These are phyloP conservation scores for Penicillium griseofulvum DNA, from an alignment of 2,329 filamentous ascomycete species.

Conservation along the genomic window DNA sequence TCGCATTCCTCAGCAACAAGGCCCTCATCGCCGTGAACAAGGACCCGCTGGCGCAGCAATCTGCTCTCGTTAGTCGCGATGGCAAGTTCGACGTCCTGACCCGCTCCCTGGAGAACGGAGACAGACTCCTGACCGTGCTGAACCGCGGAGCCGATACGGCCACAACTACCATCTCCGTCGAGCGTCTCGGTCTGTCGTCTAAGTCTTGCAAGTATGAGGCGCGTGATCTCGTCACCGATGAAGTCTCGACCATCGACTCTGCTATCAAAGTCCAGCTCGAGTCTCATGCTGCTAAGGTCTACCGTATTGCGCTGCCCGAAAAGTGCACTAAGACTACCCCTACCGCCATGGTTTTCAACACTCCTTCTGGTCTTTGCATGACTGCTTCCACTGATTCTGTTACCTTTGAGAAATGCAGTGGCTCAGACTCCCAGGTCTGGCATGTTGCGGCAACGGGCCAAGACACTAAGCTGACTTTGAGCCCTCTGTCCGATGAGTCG, in stretches of 20 bases:
- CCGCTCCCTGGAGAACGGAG: slow-evolving; percentile 48
- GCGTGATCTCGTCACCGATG: slow-evolving; percentile 48
- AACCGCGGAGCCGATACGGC: slow-evolving; percentile 40
- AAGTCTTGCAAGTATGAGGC: slow-evolving; percentile 31
- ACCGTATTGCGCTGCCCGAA: slow-evolving; percentile 39
- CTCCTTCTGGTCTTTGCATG: slow-evolving; percentile 46
- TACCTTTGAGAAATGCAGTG: slow-evolving; percentile 40
- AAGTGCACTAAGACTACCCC: slow-evolving; percentile 34
- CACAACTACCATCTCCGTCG: slow-evolving; percentile 34
- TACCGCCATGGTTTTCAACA: slow-evolving; percentile 53
- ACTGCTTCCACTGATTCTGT: slow-evolving; percentile 33
- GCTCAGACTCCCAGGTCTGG: slow-evolving; percentile 46
- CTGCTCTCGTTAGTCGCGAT: slow-evolving; percentile 49
- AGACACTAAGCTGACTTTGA: slow-evolving; percentile 35
- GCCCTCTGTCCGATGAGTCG: slow-evolving; percentile 36
- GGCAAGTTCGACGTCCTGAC: slow-evolving; percentile 47
- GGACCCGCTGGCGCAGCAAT: slow-evolving; percentile 45
- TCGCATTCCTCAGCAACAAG: slow-evolving; percentile 41
- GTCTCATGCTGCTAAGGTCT: slow-evolving; percentile 44
- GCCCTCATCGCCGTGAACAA: slow-evolving; percentile 47
- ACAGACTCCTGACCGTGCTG: slow-evolving; percentile 49
- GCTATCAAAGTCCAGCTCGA: slow-evolving; percentile 31
- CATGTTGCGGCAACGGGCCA: slow-evolving; percentile 19
- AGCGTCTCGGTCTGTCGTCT: slow-evolving; percentile 38
- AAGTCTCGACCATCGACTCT: slow-evolving; percentile 21